phyloP scores from a whole-genome alignment of 2,329 filamentous ascomycete species.

The Karstenula rhodostoma region DNA sequence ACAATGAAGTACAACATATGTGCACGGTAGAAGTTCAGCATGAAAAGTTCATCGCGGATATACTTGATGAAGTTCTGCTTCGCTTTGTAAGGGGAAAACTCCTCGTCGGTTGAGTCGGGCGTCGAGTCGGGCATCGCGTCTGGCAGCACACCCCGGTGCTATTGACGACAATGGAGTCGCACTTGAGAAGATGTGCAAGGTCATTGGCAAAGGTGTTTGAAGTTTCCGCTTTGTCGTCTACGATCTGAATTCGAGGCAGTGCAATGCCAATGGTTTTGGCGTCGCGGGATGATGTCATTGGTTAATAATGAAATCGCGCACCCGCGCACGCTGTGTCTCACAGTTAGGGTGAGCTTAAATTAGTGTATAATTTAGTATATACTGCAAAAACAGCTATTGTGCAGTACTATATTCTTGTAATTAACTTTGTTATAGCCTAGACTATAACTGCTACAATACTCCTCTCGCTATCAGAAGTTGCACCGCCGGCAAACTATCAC shows the following conservation, averaged over 20 bases:
- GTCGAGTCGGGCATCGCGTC: constrained; percentile 3
- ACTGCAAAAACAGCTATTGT: not conserved
- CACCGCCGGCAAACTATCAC: not conserved
- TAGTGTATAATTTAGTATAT: not conserved
- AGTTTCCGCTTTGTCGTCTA: not conserved
- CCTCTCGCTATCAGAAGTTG: not conserved
- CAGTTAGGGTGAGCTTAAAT: too few relatives aligned
- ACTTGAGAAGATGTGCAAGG: not conserved
- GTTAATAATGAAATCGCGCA: not conserved
- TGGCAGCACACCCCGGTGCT: not conserved
- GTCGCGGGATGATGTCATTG: not conserved
- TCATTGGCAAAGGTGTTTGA: not conserved
- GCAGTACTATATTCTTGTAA: not conserved
- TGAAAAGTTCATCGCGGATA: constrained; percentile 3
- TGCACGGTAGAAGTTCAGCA: constrained; percentile 9
- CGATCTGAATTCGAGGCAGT: not conserved
- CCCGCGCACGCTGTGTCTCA: not conserved
- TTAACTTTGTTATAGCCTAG: not conserved
- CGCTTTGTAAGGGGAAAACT: not conserved
- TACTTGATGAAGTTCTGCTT: constrained; percentile 8
- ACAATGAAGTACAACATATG: constrained; percentile 44
- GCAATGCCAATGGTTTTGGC: not conserved
- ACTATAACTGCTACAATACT: not conserved
- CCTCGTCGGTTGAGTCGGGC: constrained; percentile 1
- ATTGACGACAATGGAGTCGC: not conserved